Evolutionary conservation across 495 filamentous ascomycete species (phyloP).

Genomic region (Neurospora sp.): DNA sequence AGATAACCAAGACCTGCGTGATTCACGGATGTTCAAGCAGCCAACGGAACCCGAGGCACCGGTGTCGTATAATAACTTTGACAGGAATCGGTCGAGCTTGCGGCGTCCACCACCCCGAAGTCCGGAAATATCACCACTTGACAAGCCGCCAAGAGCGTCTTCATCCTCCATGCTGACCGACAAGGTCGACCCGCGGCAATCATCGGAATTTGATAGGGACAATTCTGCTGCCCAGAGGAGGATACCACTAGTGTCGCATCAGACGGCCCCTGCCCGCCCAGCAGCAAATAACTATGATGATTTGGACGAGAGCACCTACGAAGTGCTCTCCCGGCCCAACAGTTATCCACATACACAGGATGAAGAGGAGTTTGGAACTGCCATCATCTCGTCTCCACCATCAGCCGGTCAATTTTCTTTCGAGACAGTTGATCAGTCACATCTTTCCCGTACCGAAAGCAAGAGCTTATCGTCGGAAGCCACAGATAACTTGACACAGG

Average conservation of each 20-base stretch:
- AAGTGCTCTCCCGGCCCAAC: conserved; percentile 30
- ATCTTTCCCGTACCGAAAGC: conserved; percentile 9
- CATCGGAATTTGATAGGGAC: conserved; percentile 26
- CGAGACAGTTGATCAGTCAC: conserved; percentile 17
- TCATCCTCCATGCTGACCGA: conserved; percentile 18
- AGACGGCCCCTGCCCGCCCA: conserved; percentile 24
- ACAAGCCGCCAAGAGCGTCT: conserved; percentile 4
- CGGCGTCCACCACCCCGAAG: conserved; percentile 15
- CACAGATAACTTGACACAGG: conserved; percentile 20
- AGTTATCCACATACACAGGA: conserved; percentile 29
- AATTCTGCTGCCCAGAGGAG: conserved; percentile 5
- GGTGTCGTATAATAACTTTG: background rate
- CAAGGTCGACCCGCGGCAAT: conserved; percentile 6
- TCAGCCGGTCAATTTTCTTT: conserved; percentile 27
- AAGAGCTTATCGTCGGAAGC: conserved; percentile 16
- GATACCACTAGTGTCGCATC: conserved; percentile 25
- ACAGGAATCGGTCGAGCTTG: conserved; percentile 2
- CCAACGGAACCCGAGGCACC: background rate
- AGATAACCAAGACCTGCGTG: conserved; percentile 5
- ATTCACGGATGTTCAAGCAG: background rate
- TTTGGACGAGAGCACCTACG: conserved; percentile 25
- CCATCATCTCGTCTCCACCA: conserved; percentile 19
- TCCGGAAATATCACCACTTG: conserved; percentile 18
- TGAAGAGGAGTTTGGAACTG: conserved; percentile 24
- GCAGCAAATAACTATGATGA: conserved; percentile 6